Conservation (phyloP, 2,329 filamentous ascomycete species). For the Anisogramma anomala region DNA sequence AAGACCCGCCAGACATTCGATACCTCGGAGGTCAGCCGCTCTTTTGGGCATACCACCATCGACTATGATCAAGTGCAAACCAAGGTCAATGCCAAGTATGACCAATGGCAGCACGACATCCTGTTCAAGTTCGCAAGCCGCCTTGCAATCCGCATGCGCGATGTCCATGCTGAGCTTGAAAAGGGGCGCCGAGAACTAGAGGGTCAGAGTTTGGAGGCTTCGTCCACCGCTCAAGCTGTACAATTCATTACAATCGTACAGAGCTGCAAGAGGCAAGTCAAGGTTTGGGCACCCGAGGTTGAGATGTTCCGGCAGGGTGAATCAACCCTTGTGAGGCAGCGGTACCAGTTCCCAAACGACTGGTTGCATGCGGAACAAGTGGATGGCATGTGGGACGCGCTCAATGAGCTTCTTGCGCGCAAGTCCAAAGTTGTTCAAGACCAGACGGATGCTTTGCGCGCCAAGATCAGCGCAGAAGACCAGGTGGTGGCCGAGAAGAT, state of each 20-base stretch:
- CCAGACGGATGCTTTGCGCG: slow-evolving; percentile 85
- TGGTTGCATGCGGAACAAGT: slow-evolving; percentile 96
- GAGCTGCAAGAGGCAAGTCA: slow-evolving; percentile 87
- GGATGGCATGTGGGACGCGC: slow-evolving; percentile 85
- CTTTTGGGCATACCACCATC: slow-evolving; percentile 87
- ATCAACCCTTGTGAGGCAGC: slow-evolving; percentile 77
- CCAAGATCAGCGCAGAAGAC: slow-evolving; percentile 91
- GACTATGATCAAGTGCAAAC: slow-evolving; percentile 98
- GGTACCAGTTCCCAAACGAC: slow-evolving; percentile 85
- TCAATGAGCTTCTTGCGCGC: slow-evolving; percentile 82
- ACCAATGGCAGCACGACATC: slow-evolving; percentile 98
- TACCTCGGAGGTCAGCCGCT: slow-evolving; percentile 83
- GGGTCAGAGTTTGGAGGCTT: slow-evolving; percentile 80
- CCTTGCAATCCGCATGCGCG: slow-evolving; percentile 79
- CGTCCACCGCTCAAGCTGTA: slow-evolving; percentile 91
- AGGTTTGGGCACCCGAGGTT: slow-evolving; percentile 88
- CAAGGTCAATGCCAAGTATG: slow-evolving; percentile 97
- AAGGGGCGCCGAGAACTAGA: slow-evolving; percentile 85
- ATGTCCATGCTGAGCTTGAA: slow-evolving; percentile 84
- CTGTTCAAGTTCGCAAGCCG: slow-evolving; percentile 84
- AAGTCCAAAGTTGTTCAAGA: slow-evolving; percentile 95
- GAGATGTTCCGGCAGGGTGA: slow-evolving; percentile 94
- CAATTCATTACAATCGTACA: slow-evolving; percentile 98
- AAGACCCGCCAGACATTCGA: slow-evolving; percentile 95
- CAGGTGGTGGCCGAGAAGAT: slow-evolving; percentile 85